These are phyloP conservation scores for Sporothrix globosa DNA, from an alignment of 2,329 filamentous ascomycete species.

Conservation along the genomic window DNA sequence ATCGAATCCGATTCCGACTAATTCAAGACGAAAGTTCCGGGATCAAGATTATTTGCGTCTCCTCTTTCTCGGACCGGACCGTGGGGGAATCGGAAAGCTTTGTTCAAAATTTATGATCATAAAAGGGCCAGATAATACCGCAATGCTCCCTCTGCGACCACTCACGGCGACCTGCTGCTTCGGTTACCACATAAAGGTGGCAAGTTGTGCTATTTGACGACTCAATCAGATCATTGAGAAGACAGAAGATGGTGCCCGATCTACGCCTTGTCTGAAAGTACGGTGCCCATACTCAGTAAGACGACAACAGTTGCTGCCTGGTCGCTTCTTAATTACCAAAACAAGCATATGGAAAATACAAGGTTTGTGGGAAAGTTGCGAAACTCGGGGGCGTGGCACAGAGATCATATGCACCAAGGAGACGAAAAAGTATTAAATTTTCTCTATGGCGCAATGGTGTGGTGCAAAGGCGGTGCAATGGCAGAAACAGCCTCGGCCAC, in stretches of 20 bases:
- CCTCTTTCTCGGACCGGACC: conserved; percentile 9
- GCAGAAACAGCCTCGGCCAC: conserved; percentile 15
- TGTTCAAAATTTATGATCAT: background rate
- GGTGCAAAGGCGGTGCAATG: background rate
- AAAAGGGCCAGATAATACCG: background rate
- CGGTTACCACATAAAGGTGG: background rate
- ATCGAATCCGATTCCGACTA: conserved; percentile 22
- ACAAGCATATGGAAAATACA: background rate
- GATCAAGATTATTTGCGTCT: background rate
- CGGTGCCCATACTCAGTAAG: background rate
- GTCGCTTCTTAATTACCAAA: conserved; percentile 23
- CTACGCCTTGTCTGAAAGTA: background rate
- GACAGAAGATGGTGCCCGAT: background rate
- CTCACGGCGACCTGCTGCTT: conserved; percentile 1
- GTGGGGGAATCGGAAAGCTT: background rate
- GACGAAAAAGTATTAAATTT: background rate
- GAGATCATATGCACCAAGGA: background rate
- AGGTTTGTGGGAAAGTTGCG: too few relatives aligned
- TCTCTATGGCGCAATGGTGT: background rate
- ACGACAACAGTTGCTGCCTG: conserved; percentile 5
- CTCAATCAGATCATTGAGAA: background rate
- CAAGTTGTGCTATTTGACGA: background rate
- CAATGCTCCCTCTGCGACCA: background rate
- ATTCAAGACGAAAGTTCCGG: background rate
- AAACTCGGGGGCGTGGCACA: background rate